Evolutionary conservation across 768 basidiomycete genomes (phyloP).

Genomic region (Tricholoma bakamatsutake): DNA sequence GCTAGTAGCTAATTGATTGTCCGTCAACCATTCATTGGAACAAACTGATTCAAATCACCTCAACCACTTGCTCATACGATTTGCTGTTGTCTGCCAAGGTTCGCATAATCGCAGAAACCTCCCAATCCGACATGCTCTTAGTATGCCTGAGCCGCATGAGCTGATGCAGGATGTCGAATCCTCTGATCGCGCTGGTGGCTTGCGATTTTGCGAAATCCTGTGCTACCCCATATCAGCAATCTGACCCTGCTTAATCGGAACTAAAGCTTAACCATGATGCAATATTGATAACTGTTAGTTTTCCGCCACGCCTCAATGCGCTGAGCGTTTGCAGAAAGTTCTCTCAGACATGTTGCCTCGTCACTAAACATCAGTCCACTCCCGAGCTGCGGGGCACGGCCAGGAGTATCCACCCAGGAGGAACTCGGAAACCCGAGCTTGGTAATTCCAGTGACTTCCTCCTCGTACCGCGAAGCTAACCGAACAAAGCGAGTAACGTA

Average conservation of each 20-base stretch:
- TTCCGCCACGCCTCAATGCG: conserved; percentile 93
- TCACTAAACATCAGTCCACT: conserved; percentile 79
- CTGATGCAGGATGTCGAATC: conserved; percentile 85
- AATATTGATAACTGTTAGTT: conserved; percentile 75
- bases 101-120: conserved; percentile 71
- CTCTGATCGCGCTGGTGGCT: conserved; percentile 56
- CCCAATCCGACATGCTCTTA: conserved; percentile 65
- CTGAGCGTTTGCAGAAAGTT: conserved; percentile 69
- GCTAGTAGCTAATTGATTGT: conserved; percentile 63
- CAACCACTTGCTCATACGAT: conserved; percentile 84
- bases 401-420: conserved; percentile 44
- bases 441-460: conserved; percentile 75
- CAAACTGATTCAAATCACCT: conserved; percentile 43
- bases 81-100: conserved; percentile 66
- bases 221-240: neutral
- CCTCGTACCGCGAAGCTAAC: conserved; percentile 85
- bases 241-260: neutral
- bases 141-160: conserved; percentile 72
- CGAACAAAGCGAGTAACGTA: conserved; percentile 85
- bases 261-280: conserved; percentile 45
- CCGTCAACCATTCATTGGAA: neutral
- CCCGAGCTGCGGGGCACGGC: conserved; percentile 52
- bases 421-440: conserved; percentile 66
- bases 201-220: conserved; percentile 66
- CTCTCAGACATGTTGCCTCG: conserved; percentile 56